phyloP scores from a whole-genome alignment of 331 rosid genomes.

The Quercus lobata region DNA sequence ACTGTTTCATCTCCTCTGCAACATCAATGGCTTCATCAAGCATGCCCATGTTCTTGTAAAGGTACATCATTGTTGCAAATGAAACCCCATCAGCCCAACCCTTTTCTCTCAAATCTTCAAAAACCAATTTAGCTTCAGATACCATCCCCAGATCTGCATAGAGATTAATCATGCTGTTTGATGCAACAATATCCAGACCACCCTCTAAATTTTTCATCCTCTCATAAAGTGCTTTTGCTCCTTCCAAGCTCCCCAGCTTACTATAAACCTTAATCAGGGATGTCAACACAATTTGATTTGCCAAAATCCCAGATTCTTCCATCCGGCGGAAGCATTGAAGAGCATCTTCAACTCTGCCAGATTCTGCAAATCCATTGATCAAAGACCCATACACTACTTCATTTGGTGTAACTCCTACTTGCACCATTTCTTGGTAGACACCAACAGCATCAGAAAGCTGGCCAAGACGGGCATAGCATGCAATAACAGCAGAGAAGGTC shows the following conservation, averaged over 20 bases:
- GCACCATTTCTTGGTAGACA: constrained; percentile 52
- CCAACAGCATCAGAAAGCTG: constrained; percentile 69
- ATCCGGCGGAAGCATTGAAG: constrained; percentile 48
- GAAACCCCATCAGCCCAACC: constrained; percentile 58
- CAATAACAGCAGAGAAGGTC: constrained; percentile 82
- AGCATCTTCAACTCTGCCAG: constrained; percentile 69
- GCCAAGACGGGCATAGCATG: constrained; percentile 67
- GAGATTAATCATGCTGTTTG: constrained; percentile 70
- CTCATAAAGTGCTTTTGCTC: constrained; percentile 53
- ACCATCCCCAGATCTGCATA: constrained; percentile 80
- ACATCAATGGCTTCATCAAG: constrained; percentile 70
- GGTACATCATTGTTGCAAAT: constrained; percentile 69
- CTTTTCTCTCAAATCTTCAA: constrained; percentile 52
- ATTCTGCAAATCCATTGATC: constrained; percentile 81
- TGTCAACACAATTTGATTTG: constrained; percentile 65
- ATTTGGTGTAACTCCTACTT: constrained; percentile 63
- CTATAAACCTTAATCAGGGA: constrained; percentile 70
- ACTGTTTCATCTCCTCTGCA: constrained; percentile 81
- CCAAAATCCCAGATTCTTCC: constrained; percentile 71
- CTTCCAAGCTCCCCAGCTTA: constrained; percentile 68
- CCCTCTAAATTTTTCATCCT: constrained; percentile 59
- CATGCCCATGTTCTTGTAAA: constrained; percentile 66
- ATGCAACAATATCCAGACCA: constrained; percentile 65
- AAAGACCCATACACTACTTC: constrained; percentile 81
- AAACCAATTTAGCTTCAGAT: constrained; percentile 65